A percentile compares a stretch with the other conserved stretches of the same genome.
phyloP scores from a whole-genome alignment of 1,284 basidiomycete species.

The Vanrija sp. region DNA sequence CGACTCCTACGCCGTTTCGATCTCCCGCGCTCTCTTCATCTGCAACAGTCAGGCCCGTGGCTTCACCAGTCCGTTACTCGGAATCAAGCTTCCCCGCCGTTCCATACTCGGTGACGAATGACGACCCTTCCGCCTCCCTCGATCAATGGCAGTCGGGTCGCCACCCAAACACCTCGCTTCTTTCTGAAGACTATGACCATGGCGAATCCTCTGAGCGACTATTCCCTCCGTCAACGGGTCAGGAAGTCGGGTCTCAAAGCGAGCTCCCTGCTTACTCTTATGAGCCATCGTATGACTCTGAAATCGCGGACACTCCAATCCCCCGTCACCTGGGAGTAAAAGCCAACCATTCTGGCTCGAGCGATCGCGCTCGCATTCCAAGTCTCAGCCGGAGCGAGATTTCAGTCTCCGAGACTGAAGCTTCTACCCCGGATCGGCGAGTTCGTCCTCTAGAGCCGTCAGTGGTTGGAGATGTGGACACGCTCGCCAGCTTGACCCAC shows the following conservation, averaged over 20 bases:
- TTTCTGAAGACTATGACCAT: too few species aligned
- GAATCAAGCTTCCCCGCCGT: too few species aligned
- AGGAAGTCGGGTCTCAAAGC: background rate
- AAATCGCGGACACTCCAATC: conserved; percentile 4
- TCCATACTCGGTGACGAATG: too few species aligned
- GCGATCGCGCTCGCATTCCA: conserved; percentile 21
- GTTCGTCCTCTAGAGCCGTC: conserved; percentile 1
- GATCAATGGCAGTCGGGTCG: too few species aligned
- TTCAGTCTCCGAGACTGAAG: conserved; percentile 33
- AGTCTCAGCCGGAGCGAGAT: conserved; percentile 43
- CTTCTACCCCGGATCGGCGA: conserved; percentile 41
- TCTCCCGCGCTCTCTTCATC: too few species aligned
- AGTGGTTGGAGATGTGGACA: conserved; percentile 5
- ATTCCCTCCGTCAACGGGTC: background rate
- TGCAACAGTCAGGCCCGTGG: too few species aligned
- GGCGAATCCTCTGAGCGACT: too few species aligned
- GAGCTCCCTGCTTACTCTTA: too few species aligned
- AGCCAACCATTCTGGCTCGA: background rate
- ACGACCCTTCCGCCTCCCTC: too few species aligned
- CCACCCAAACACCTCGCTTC: too few species aligned
- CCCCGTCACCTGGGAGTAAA: background rate
- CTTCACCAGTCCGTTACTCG: too few species aligned
- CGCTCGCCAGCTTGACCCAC: background rate
- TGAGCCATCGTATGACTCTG: background rate
- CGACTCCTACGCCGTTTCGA: too few species aligned